phyloP scores from a whole-genome alignment of 768 basidiomycete genomes.

The Baorangia bicolor region DNA sequence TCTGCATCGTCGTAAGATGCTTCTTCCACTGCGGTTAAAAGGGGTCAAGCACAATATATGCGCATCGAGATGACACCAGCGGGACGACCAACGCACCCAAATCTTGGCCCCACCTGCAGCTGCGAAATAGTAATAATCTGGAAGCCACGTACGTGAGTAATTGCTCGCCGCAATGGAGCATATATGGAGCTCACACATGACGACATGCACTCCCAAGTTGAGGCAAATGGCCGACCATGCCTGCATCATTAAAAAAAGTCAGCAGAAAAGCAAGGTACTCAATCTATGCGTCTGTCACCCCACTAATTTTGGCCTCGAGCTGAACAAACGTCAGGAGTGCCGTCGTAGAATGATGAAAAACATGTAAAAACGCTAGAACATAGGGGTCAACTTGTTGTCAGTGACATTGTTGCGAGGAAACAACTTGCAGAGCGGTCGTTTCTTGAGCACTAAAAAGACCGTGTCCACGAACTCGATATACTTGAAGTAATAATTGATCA shows the following conservation, averaged over 20 bases:
- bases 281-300: conserved; percentile 43
- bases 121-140: conserved; percentile 99
- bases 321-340: conserved; percentile 91
- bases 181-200: conserved; percentile 76
- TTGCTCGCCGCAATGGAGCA: neutral
- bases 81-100: conserved; percentile 19
- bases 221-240: conserved; percentile 89
- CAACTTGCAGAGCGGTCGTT: conserved; percentile 85
- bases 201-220: conserved; percentile 87
- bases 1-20: conserved; percentile 28
- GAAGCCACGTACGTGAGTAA: neutral
- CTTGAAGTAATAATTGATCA: conserved; percentile 97
- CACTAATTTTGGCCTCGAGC: conserved; percentile 83
- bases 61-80: neutral
- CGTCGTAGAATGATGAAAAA: conserved; percentile 97
- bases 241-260: conserved; percentile 38
- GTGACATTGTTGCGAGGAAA: neutral
- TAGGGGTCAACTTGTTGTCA: neutral
- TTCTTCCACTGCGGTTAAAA: conserved; percentile 25
- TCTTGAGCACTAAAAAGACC: conserved; percentile 93
- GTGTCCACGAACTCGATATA: conserved; percentile 95
- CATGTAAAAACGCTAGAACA: conserved; percentile 83
- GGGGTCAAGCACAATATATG: neutral
- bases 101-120: conserved; percentile 60
- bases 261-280: neutral